A percentile compares a stretch with the other conserved stretches of the same genome.
These are phyloP conservation scores for Dicorynia guianensis DNA, from an alignment of 306 rosid species.

Conservation along the genomic window DNA sequence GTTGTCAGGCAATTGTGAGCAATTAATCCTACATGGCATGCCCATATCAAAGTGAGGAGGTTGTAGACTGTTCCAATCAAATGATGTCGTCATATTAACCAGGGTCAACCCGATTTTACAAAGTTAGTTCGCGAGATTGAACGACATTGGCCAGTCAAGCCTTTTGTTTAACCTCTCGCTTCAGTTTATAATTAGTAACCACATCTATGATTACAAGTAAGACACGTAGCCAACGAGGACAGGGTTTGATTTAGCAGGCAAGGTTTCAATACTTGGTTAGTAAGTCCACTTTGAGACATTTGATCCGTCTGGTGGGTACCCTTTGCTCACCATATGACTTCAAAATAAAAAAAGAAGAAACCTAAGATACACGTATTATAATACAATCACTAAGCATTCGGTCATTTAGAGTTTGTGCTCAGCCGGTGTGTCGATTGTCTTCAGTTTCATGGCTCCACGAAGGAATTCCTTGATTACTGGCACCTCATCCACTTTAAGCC, in stretches of 20 bases:
- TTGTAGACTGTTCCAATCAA: no score
- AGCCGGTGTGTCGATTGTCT: slow-evolving; percentile 25
- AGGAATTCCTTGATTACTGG: slow-evolving; percentile 58
- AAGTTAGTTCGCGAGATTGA: slow-evolving; percentile 25
- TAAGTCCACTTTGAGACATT: no score
- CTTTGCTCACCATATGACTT: no score
- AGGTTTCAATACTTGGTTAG: no score
- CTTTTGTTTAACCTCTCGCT: slow-evolving; percentile 29
- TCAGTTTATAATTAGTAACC: slow-evolving; percentile 47
- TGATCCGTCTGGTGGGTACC: no score
- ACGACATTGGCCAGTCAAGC: not conserved
- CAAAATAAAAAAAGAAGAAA: no score
- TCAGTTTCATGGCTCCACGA: slow-evolving; percentile 55
- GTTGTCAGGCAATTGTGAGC: no score
- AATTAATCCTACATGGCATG: no score
- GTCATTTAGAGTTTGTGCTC: slow-evolving; percentile 20
- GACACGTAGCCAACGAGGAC: no score
- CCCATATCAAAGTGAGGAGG: no score
- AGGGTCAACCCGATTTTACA: slow-evolving; percentile 26
- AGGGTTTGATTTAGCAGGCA: no score
- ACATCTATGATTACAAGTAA: no score
- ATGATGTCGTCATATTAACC: not conserved
- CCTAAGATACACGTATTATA: slow-evolving; percentile 34
- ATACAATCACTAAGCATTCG: slow-evolving; percentile 36
- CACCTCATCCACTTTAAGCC: slow-evolving; percentile 56